Base-by-base conservation (phyloP, 495 filamentous ascomycete genomes). In the Amorphotheca resinae region DNA sequence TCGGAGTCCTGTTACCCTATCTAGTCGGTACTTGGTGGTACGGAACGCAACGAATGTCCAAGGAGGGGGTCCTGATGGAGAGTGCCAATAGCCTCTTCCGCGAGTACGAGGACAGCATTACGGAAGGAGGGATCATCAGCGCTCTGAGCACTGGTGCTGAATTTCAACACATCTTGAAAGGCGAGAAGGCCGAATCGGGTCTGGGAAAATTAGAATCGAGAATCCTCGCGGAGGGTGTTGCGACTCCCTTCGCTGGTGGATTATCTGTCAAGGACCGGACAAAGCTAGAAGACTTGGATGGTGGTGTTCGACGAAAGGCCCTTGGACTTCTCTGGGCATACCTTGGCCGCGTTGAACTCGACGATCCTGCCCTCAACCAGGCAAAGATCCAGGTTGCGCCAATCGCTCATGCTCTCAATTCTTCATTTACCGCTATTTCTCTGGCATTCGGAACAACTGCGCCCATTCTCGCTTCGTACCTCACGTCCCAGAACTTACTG, bases 11-110 rank as follows among this genome's bases (percentile, higher is more conserved):
- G 32, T 63, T 98, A 33, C 91, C 91, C 9, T 98, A 95, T 56
- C 69, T 93, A 37, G 93, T 96, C 28, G 91, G 91, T 20, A 82
- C 80, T 25, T 98, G 91, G 91, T 98, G 91, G 91, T 98, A 96
- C 59, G 91, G 91, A 41, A 93, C 86, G 5, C 86, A 94, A 58
- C 72, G 79, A 36, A 72, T 84, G 57, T 95, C 91, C 15, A 91
- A 85, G 61, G 91, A 98, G 64, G 80, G 81, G 49, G 82, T 96
- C 22, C 69, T 93, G 28, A 79, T 93, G 42, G 84, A 87, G 50
- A 95, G 82, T 59, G 87, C 91, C 43, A 91, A 91, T 53, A 84
- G 84, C 43, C 76, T 98, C 30, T 95, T 98, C 72, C 77, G 77
- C 44, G 86, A 91, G 57, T 96, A 91, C 65, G 74, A 84, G 42